Conservation (phyloP, 768 basidiomycete genomes). For the Russula vinacea region DNA sequence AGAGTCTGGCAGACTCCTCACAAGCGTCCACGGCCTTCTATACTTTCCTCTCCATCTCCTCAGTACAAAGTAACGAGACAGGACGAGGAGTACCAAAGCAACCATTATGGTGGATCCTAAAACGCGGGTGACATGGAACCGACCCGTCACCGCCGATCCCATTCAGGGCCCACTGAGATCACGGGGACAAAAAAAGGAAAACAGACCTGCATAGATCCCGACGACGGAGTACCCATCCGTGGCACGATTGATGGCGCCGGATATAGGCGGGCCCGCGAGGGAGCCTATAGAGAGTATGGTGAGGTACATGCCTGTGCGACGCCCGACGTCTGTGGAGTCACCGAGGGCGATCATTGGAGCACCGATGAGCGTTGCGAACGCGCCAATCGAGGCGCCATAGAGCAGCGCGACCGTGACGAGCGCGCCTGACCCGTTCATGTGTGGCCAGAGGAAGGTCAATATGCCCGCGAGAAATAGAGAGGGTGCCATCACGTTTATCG, state of each 20-base stretch:
- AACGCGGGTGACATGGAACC: not conserved
- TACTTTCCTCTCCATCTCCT: slow-evolving; percentile 13
- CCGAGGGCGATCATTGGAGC: slow-evolving; percentile 64
- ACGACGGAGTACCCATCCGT: slow-evolving; percentile 54
- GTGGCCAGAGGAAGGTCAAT: slow-evolving; percentile 72
- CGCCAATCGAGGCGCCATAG: slow-evolving; percentile 66
- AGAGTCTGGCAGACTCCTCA: not conserved
- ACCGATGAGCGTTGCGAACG: slow-evolving; percentile 54
- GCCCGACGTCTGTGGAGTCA: slow-evolving; percentile 55
- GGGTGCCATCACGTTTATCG: slow-evolving; percentile 66
- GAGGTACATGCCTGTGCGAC: slow-evolving; percentile 62
- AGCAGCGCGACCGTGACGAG: slow-evolving; percentile 55
- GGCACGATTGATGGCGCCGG: slow-evolving; percentile 58
- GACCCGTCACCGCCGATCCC: not conserved
- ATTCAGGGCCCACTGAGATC: too few relatives aligned
- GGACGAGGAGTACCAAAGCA: not conserved
- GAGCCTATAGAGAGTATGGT: slow-evolving; percentile 60
- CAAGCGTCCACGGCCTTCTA: not conserved
- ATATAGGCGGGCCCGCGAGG: slow-evolving; percentile 67
- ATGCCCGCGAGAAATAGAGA: slow-evolving; percentile 54
- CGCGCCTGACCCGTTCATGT: slow-evolving; percentile 43
- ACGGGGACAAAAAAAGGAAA: not conserved
- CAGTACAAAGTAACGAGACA: slow-evolving; percentile 10
- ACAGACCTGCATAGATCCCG: slow-evolving; percentile 51
- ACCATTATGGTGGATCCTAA: slow-evolving; percentile 12